phyloP scores from a whole-genome alignment of 352 stramenopile species.

The Globisporangium acanthophoron region DNA sequence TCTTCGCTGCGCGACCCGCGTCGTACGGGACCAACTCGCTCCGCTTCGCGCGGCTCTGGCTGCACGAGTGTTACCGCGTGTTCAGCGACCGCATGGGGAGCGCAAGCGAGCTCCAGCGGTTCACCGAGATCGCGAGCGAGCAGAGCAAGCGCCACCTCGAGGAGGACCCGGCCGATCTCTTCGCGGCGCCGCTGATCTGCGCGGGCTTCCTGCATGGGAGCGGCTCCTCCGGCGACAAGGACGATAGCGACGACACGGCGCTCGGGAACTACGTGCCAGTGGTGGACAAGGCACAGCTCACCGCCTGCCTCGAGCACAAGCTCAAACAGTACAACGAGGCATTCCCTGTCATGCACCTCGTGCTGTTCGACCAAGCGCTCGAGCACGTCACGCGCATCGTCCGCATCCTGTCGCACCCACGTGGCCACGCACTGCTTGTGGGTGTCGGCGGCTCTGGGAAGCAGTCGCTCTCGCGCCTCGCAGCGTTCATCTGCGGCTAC shows the following conservation, averaged over 20 bases:
- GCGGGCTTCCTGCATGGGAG: constrained; percentile 44
- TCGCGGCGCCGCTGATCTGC: constrained; percentile 64
- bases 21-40: constrained; percentile 53
- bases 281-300: constrained; percentile 46
- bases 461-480: constrained; percentile 86
- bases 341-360: constrained; percentile 90
- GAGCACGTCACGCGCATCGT: constrained; percentile 87
- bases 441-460: constrained; percentile 85
- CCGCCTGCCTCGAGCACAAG: constrained; percentile 48
- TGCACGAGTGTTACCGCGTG: constrained; percentile 89
- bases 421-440: constrained; percentile 83
- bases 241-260: constrained; percentile 3
- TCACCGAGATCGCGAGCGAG: constrained; percentile 78
- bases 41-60: constrained; percentile 80
- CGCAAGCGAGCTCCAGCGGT: constrained; percentile 66
- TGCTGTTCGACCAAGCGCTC: constrained; percentile 90
- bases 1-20: constrained; percentile 65
- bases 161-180: constrained; percentile 70
- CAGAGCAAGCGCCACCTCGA: constrained; percentile 87
- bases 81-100: constrained; percentile 89
- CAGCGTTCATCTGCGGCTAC: constrained; percentile 85
- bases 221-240: constrained; percentile 2
- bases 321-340: constrained; percentile 89
- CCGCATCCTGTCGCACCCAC: constrained; percentile 68
- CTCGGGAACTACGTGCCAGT: constrained; percentile 44